Conservation (phyloP, 768 basidiomycete species). For the Pulveroboletus ravenelii region DNA sequence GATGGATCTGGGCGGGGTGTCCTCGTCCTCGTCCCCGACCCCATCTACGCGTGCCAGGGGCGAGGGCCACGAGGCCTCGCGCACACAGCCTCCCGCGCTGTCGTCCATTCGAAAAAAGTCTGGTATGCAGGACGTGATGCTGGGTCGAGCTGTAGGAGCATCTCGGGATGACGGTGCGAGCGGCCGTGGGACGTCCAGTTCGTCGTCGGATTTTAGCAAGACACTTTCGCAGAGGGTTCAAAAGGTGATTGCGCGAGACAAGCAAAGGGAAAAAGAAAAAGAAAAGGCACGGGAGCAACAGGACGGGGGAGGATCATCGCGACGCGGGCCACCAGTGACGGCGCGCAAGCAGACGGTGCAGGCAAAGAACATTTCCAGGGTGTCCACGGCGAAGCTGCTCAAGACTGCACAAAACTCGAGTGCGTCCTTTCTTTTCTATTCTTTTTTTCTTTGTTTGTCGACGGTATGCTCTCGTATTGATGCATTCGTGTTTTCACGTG, state of each 20-base stretch:
- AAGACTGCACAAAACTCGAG: conserved; percentile 15
- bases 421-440: conserved; percentile 8
- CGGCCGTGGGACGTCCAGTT: conserved; percentile 10
- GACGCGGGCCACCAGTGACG: not conserved
- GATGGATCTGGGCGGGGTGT: conserved; percentile 5
- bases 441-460: not conserved
- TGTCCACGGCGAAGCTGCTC: conserved; percentile 11
- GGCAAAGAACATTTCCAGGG: conserved; percentile 6
- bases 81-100: conserved; percentile 7
- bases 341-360: conserved; percentile 14
- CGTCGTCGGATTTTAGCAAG: conserved; percentile 10
- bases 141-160: not conserved
- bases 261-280: not conserved
- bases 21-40: not conserved
- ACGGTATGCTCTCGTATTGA: not conserved
- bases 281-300: not conserved
- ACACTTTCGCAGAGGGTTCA: conserved; percentile 18
- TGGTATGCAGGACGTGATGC: not conserved
- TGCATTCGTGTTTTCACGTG: not conserved
- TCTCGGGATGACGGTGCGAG: not conserved
- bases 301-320: not conserved
- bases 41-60: not conserved
- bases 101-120: not conserved
- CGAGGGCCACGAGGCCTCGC: not conserved
- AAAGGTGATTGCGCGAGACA: conserved; percentile 1